phyloP scores from a whole-genome alignment of 345 rosid genomes.

The Eucalyptus curtisii region DNA sequence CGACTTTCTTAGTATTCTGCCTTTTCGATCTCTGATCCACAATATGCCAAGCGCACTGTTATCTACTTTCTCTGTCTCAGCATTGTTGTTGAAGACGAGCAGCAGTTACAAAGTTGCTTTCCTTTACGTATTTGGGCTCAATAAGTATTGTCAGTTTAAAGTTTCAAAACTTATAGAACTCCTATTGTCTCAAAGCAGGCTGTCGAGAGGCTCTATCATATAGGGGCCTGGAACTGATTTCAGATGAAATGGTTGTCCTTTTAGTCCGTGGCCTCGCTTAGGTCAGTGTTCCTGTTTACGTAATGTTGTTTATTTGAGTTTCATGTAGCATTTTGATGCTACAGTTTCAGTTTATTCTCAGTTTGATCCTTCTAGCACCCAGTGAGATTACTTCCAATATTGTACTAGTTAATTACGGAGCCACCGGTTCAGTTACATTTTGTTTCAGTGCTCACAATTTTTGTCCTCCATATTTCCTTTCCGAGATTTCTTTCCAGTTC shows the following conservation, averaged over 20 bases:
- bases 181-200: constrained; percentile 95
- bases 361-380: constrained; percentile 18
- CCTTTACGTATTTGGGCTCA: constrained; percentile 41
- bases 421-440: not conserved
- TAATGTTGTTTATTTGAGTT: constrained; percentile 41
- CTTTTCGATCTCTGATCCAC: not conserved
- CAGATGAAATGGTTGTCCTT: constrained; percentile 80
- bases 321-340: constrained; percentile 44
- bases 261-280: constrained; percentile 61
- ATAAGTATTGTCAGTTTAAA: constrained; percentile 26
- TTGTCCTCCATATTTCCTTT: not conserved
- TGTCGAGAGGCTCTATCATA: constrained; percentile 86
- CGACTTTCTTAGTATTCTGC: not conserved
- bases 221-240: constrained; percentile 97
- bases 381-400: constrained; percentile 12
- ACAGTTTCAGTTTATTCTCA: constrained; percentile 25
- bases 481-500: not conserved
- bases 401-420: constrained; percentile 5
- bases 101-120: constrained; percentile 38
- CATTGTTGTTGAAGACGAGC: constrained; percentile 26
- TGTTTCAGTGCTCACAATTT: not conserved
- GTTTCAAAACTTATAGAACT: constrained; percentile 54
- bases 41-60: not conserved
- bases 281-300: constrained; percentile 86
- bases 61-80: not conserved